Conservation (phyloP, 1,284 basidiomycete species). For the Tilletiopsis washingtonensis region DNA sequence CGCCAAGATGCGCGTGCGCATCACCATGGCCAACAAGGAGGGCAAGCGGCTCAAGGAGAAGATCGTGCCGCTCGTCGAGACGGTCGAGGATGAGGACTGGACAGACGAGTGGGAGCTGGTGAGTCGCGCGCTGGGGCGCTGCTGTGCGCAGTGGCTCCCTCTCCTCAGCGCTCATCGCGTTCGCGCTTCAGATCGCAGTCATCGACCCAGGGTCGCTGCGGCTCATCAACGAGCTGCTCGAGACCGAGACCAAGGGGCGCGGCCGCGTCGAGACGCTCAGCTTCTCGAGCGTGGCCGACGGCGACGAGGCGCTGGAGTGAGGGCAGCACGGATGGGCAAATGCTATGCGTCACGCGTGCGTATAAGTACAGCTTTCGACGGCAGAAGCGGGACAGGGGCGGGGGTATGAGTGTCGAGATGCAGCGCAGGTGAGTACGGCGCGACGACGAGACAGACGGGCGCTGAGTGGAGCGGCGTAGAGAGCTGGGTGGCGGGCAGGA, state of each 20-base stretch:
- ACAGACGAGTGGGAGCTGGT: conserved; percentile 80
- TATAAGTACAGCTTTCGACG: too few species aligned
- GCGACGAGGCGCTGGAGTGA: conserved; percentile 26
- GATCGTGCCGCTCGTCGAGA: conserved; percentile 66
- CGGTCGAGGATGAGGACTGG: conserved; percentile 74
- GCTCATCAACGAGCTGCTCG: conserved; percentile 76
- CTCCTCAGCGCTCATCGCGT: conserved; percentile 4
- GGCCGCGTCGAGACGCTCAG: conserved; percentile 56
- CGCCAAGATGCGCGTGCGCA: conserved; percentile 80
- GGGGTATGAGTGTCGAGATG: too few species aligned
- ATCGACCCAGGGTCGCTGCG: conserved; percentile 91
- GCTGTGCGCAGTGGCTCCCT: neutral
- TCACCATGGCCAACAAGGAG: conserved; percentile 69
- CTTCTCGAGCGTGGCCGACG: conserved; percentile 35
- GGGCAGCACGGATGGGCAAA: too few species aligned
- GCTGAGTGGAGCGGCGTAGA: too few species aligned
- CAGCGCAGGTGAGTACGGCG: too few species aligned
- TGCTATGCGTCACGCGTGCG: too few species aligned
- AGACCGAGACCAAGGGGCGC: conserved; percentile 73
- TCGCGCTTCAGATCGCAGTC: conserved; percentile 65
- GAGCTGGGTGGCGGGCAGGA: too few species aligned
- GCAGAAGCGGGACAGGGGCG: too few species aligned
- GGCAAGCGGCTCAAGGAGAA: conserved; percentile 65
- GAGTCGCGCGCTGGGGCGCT: conserved; percentile 45
- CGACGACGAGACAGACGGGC: too few species aligned